Base-by-base conservation (phyloP, 2,329 filamentous ascomycete species). In the Parastagonospora nodorum region DNA sequence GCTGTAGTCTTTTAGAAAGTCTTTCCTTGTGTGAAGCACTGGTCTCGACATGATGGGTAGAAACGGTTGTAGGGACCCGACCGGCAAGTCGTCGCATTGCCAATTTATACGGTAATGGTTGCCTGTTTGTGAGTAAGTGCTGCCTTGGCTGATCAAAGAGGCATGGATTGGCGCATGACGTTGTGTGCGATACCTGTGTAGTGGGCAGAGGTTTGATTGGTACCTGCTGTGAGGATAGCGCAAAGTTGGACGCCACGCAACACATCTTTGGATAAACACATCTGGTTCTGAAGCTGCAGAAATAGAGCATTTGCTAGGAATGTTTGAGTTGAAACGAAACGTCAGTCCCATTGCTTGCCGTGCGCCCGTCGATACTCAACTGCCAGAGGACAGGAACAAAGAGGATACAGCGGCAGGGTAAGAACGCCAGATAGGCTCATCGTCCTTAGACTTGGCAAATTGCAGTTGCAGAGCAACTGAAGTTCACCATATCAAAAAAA, bases 251-350 rank as follows among this genome's bases (percentile, higher is more conserved):
- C 19, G 19, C 19, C 5, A 3, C 19, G 19, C 5, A 24, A 24
- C 19, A 24, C 19, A 24, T 3, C 19, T 24, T 24, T 24, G 5
- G 19, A 24, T 24, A 24, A 3, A 24, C 19, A 3, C 19, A 24
- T n/a, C n/a, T n/a, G n/a, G 5, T 24, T 24, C 19, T 5, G 19
- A 3, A 24, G 19, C 5, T 24, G 19, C 19, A 24, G 3, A 5
- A 24, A 5, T 11, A 31, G 30, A 36, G 30, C 30, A 45, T 8
- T 27, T 4, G 9, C 11, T 9, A 33, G 15, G 8, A 19, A 37
- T 72, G 66, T 71, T 58, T 61, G 63, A 70, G 66, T 37, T 65
- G 57, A 64, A 70, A 70, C 67, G 63, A 61, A 72, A 64, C 68
- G 56, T 51, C 67, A 55, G 60, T 69, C 59, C 60, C 61, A 68